A percentile compares a stretch with the other conserved stretches of the same genome.
phyloP scores from a whole-genome alignment of 306 rosid genomes.

The Mimosa pudica region DNA sequence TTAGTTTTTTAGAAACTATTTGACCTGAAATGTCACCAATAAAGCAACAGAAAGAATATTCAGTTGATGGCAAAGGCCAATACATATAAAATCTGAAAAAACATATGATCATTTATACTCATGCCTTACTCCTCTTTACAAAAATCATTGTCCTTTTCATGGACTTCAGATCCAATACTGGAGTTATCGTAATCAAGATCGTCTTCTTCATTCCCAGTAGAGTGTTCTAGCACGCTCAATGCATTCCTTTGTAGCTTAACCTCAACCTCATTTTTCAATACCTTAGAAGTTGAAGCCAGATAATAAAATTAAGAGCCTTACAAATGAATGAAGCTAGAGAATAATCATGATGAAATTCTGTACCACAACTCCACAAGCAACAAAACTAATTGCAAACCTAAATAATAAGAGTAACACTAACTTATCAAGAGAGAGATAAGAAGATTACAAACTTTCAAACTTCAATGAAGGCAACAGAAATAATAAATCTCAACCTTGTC shows the following conservation, averaged over 20 bases:
- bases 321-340: too few relatives aligned
- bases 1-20: too few relatives aligned
- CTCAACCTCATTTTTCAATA: too few relatives aligned
- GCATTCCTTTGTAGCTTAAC: conserved; percentile 76
- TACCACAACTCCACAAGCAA: background rate
- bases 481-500: background rate
- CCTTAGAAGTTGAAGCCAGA: too few relatives aligned
- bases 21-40: too few relatives aligned
- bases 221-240: conserved; percentile 73
- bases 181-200: conserved; percentile 54
- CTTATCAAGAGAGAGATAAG: background rate
- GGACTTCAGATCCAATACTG: conserved; percentile 63
- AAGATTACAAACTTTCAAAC: background rate
- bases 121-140: conserved; percentile 29
- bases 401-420: background rate
- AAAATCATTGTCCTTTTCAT: conserved; percentile 59
- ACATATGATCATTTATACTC: too few relatives aligned
- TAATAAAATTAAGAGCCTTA: too few relatives aligned
- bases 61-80: too few relatives aligned
- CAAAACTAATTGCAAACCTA: background rate
- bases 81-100: too few relatives aligned
- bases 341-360: background rate
- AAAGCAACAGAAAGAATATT: too few relatives aligned
- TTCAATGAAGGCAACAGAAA: background rate
- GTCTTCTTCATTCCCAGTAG: conserved; percentile 59